These are phyloP conservation scores for Penicillium sp. DNA, from an alignment of 2,329 filamentous ascomycete species.

Conservation along the genomic window DNA sequence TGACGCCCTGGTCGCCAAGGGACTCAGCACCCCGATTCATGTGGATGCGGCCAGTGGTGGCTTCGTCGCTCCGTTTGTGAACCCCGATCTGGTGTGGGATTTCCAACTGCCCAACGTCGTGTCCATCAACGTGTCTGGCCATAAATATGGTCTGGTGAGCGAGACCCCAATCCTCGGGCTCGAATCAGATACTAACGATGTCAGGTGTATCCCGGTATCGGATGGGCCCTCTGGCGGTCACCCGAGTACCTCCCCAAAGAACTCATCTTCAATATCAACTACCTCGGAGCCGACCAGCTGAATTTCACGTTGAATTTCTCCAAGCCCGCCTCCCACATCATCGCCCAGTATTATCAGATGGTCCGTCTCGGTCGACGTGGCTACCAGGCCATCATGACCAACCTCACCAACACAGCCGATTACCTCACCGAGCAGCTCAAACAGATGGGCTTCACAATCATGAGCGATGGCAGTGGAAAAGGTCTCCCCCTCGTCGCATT, in stretches of 20 bases:
- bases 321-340: slow-evolving; percentile 90
- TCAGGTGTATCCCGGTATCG: slow-evolving; percentile 79
- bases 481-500: slow-evolving; percentile 91
- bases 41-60: slow-evolving; percentile 47
- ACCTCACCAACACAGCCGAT: slow-evolving; percentile 85
- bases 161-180: background rate
- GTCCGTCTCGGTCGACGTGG: slow-evolving; percentile 92
- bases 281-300: slow-evolving; percentile 90
- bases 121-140: slow-evolving; percentile 60
- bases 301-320: slow-evolving; percentile 98
- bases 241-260: slow-evolving; percentile 84
- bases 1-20: slow-evolving; percentile 67
- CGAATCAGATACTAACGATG: background rate
- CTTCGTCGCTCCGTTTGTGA: slow-evolving; percentile 46
- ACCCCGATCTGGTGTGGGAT: slow-evolving; percentile 33
- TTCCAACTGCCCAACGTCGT: slow-evolving; percentile 36
- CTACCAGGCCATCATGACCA: slow-evolving; percentile 90
- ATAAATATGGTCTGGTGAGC: slow-evolving; percentile 50
- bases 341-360: slow-evolving; percentile 96
- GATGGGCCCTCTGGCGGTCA: slow-evolving; percentile 88
- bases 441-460: slow-evolving; percentile 78
- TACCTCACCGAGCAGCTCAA: slow-evolving; percentile 76
- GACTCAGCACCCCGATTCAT: slow-evolving; percentile 55
- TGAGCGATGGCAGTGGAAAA: slow-evolving; percentile 75
- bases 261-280: slow-evolving; percentile 99